Percentiles rank a stretch among this genome's conserved stretches.
phyloP scores from a whole-genome alignment of 768 basidiomycete genomes.

The Tulasnella sp. region DNA sequence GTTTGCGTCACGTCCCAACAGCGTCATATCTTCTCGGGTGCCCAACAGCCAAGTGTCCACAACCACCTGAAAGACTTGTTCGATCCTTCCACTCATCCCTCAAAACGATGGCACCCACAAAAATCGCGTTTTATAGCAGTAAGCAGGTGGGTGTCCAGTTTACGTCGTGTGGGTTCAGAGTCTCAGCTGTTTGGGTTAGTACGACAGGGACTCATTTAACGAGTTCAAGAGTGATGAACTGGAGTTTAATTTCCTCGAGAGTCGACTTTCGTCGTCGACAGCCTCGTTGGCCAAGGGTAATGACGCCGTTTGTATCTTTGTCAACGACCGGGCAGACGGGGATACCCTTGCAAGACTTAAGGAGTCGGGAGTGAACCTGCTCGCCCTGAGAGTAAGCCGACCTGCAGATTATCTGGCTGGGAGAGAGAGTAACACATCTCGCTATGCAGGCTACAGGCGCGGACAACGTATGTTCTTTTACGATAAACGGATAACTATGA shows the following conservation, averaged over 20 bases:
- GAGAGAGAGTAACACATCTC: too few relatives aligned
- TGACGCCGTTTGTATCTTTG: constrained; percentile 20
- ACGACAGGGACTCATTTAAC: neutral
- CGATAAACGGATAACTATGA: neutral
- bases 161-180: neutral
- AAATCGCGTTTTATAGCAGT: neutral
- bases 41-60: neutral
- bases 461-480: neutral
- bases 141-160: neutral
- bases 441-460: neutral
- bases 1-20: too few relatives aligned
- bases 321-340: constrained; percentile 18
- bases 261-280: constrained; percentile 2
- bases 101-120: neutral
- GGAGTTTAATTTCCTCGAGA: constrained; percentile 7
- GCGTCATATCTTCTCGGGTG: too few relatives aligned
- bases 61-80: neutral
- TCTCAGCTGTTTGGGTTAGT: neutral
- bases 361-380: constrained; percentile 11
- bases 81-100: neutral
- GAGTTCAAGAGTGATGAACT: neutral
- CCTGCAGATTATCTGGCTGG: too few relatives aligned
- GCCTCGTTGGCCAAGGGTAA: constrained; percentile 10
- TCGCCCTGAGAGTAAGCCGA: constrained; percentile 15
- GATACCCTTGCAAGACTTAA: constrained; percentile 13